A percentile compares a stretch with the other conserved stretches of the same genome.
These are phyloP conservation scores for Ophiostoma piceae DNA, from an alignment of 2,329 filamentous ascomycete species.

Conservation along the genomic window DNA sequence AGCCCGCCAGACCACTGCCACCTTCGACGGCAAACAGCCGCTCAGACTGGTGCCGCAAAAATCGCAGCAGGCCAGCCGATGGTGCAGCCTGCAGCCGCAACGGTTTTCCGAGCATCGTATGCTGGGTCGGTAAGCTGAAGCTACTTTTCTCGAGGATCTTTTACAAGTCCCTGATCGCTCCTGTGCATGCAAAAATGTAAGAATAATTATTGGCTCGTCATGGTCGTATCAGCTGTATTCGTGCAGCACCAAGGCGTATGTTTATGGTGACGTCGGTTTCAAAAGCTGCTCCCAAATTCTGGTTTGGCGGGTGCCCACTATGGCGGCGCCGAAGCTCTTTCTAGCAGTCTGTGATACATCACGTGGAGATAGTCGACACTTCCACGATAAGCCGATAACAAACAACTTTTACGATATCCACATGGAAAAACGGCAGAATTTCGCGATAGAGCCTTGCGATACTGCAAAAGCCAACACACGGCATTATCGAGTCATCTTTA, in stretches of 20 bases:
- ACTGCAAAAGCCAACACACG: not conserved
- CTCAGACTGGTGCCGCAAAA: constrained; percentile 66
- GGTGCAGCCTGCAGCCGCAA: constrained; percentile 40
- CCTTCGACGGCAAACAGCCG: constrained; percentile 41
- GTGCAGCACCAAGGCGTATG: not conserved
- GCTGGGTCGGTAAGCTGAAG: not conserved
- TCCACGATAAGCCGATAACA: constrained; percentile 1
- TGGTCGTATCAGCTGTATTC: not conserved
- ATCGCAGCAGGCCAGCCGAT: constrained; percentile 59
- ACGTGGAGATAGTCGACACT: not conserved
- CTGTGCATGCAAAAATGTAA: not conserved
- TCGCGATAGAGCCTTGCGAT: not conserved
- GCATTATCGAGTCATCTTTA: not conserved
- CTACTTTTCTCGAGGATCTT: not conserved
- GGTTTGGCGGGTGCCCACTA: not conserved
- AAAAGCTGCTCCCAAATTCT: not conserved
- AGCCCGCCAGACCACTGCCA: constrained; percentile 11
- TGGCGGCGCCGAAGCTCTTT: not conserved
- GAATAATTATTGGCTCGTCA: not conserved
- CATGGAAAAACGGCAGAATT: not conserved
- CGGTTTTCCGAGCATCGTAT: constrained; percentile 13
- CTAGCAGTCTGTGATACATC: not conserved
- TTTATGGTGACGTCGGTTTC: not conserved
- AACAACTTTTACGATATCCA: constrained; percentile 3
- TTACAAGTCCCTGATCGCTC: not conserved